Evolutionary conservation across 441 rosid species (phyloP).

Genomic region (Corymbia citriodora): DNA sequence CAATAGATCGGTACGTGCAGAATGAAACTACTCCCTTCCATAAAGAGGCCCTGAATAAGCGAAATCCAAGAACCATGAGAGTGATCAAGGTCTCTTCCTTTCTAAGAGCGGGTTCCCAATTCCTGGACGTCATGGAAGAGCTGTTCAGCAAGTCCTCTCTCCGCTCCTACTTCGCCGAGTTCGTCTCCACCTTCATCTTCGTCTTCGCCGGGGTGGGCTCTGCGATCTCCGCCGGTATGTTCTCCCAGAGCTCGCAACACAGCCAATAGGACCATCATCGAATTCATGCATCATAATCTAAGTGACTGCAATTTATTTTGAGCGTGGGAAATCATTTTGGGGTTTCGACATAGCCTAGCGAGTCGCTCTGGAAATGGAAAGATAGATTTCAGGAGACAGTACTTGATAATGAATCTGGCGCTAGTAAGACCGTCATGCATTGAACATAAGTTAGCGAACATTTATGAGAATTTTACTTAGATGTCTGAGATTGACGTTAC

Average conservation of each 20-base stretch:
- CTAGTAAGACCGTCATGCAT: neutral
- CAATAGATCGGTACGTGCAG: neutral
- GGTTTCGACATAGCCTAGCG: neutral
- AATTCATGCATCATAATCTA: neutral
- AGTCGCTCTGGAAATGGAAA: no score
- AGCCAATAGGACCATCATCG: neutral
- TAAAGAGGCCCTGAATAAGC: neutral
- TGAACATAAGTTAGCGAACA: rapidly evolving
- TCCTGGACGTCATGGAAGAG: conserved; percentile 7
- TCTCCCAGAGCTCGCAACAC: neutral
- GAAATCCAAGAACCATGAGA: neutral
- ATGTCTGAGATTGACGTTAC: neutral
- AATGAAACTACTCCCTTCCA: neutral
- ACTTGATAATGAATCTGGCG: neutral
- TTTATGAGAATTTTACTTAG: neutral
- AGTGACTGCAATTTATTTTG: neutral
- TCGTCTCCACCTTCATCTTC: conserved; percentile 12
- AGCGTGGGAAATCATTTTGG: neutral
- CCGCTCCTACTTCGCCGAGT: conserved; percentile 5
- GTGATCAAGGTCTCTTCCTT: conserved; percentile 5
- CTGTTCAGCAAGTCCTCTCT: conserved; percentile 5
- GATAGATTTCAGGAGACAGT: neutral
- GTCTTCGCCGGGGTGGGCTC: conserved; percentile 5
- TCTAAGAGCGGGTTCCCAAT: neutral
- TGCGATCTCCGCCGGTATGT: neutral